Evolutionary conservation across 2,329 filamentous ascomycete species (phyloP).

Genomic region (Arthrobotrys iridis): DNA sequence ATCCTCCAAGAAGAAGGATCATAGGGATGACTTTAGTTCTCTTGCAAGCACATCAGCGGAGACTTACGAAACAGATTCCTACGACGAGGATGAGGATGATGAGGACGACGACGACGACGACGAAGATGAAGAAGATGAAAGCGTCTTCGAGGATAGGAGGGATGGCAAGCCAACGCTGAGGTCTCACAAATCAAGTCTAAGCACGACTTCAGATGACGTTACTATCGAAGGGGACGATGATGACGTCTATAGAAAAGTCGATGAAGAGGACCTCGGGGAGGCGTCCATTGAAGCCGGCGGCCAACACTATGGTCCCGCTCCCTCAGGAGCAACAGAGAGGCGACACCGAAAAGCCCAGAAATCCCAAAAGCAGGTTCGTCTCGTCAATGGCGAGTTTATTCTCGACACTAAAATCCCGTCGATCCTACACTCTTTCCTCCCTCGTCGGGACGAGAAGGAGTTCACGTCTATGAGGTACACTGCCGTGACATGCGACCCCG

Average conservation of each 20-base stretch:
- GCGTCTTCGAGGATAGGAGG: constrained; percentile 56
- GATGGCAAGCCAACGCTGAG: constrained; percentile 27
- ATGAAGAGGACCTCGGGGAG: constrained; percentile 63
- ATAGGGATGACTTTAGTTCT: constrained; percentile 69
- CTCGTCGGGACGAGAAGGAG: constrained; percentile 88
- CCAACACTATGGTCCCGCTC: constrained; percentile 87
- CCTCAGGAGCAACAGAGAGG: constrained; percentile 84
- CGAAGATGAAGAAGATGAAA: constrained; percentile 56
- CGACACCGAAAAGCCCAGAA: constrained; percentile 81
- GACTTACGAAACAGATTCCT: constrained; percentile 70
- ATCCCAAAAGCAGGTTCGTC: constrained; percentile 89
- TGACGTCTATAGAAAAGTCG: constrained; percentile 57
- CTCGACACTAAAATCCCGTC: constrained; percentile 99
- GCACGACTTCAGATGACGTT: constrained; percentile 42
- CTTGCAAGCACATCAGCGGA: constrained; percentile 71
- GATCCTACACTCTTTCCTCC: constrained; percentile 95
- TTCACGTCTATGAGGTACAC: constrained; percentile 99
- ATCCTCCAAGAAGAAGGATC: constrained; percentile 64
- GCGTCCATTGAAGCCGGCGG: constrained; percentile 64
- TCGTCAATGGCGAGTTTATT: constrained; percentile 97
- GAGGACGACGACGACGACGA: constrained; percentile 31
- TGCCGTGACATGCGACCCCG: constrained; percentile 96
- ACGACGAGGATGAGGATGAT: constrained; percentile 63
- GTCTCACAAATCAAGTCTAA: constrained; percentile 47
- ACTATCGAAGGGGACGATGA: constrained; percentile 48